phyloP scores from a whole-genome alignment of 2,329 filamentous ascomycete species.

The Stachybotrys echinatus region DNA sequence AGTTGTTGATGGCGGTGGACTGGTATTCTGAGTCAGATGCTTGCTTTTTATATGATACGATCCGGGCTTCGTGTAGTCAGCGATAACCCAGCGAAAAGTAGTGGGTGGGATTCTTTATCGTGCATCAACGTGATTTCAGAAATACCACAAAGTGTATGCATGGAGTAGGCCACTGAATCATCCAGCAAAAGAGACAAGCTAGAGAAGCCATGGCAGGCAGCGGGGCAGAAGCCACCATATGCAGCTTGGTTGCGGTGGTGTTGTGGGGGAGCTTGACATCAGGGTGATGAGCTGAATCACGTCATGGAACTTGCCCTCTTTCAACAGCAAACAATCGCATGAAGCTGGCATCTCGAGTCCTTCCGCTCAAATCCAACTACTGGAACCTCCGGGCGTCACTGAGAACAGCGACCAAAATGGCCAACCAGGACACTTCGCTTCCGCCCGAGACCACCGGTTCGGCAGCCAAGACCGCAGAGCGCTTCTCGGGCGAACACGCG shows the following conservation, averaged over 20 bases:
- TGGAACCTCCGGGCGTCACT: too few relatives aligned
- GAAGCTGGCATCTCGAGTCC: neutral
- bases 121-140: too few relatives aligned
- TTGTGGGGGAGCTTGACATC: neutral
- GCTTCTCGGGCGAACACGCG: constrained; percentile 40
- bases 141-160: too few relatives aligned
- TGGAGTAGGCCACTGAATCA: too few relatives aligned
- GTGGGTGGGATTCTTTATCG: too few relatives aligned
- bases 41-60: too few relatives aligned
- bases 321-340: neutral
- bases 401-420: constrained; percentile 24
- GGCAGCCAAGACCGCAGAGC: constrained; percentile 40
- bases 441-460: constrained; percentile 41
- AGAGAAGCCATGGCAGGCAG: too few relatives aligned
- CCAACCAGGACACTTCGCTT: constrained; percentile 42
- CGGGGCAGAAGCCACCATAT: neutral
- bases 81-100: too few relatives aligned
- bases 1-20: constrained; percentile 53
- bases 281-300: neutral
- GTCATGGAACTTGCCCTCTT: neutral
- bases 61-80: too few relatives aligned
- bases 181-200: too few relatives aligned
- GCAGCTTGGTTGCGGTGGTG: neutral
- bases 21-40: constrained; percentile 11
- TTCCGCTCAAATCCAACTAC: neutral